A percentile compares a stretch with the other conserved stretches of the same genome.
These are phyloP conservation scores for Pichia sp. DNA, from an alignment of 1,139 yeast species.

Conservation along the genomic window DNA sequence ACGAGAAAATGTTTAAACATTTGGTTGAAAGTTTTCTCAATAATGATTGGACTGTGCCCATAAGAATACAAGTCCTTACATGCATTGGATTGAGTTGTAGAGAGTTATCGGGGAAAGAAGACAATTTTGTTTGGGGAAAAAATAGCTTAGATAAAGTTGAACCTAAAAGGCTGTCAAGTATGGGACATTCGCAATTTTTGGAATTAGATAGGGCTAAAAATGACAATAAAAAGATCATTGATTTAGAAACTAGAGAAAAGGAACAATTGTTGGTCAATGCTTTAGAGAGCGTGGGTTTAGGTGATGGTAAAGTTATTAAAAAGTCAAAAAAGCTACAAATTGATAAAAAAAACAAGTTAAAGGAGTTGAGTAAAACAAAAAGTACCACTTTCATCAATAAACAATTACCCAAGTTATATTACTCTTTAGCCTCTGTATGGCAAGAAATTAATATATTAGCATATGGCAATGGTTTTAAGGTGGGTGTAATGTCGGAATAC, in stretches of 20 bases:
- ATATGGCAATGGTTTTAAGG: slow-evolving; percentile 31
- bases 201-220: slow-evolving; percentile 14
- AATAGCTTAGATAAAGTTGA: slow-evolving; percentile 33
- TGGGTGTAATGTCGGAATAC: slow-evolving; percentile 51
- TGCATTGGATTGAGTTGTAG: slow-evolving; percentile 54
- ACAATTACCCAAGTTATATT: slow-evolving; percentile 40
- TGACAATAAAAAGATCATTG: neutral
- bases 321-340: slow-evolving; percentile 40
- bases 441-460: slow-evolving; percentile 32
- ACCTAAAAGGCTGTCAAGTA: slow-evolving; percentile 39
- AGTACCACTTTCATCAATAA: slow-evolving; percentile 40
- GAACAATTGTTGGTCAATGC: slow-evolving; percentile 9
- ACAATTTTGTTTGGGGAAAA: slow-evolving; percentile 36
- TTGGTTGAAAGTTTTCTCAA: slow-evolving; percentile 39
- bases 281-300: slow-evolving; percentile 6
- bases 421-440: slow-evolving; percentile 54
- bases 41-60: slow-evolving; percentile 65
- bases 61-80: slow-evolving; percentile 49
- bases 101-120: slow-evolving; percentile 49
- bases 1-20: slow-evolving; percentile 33
- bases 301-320: slow-evolving; percentile 42
- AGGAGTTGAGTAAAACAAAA: slow-evolving; percentile 4
- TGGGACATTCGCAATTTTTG: slow-evolving; percentile 37
- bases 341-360: slow-evolving; percentile 21
- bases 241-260: slow-evolving; percentile 20